Evolutionary conservation across 2,329 filamentous ascomycete genomes (phyloP).

Genomic region (Botrytis squamosa): DNA sequence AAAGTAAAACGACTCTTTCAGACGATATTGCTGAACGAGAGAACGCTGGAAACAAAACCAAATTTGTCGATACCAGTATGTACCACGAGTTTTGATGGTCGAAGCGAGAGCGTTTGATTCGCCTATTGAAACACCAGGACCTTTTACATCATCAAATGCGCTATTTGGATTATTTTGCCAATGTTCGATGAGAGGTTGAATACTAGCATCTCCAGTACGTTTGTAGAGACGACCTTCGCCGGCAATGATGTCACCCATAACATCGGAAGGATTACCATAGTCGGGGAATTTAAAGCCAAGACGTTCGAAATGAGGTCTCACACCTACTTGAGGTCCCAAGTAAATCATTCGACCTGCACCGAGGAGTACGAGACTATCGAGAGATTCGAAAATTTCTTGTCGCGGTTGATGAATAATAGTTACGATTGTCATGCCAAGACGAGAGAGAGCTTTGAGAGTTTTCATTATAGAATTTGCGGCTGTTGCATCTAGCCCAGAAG

Average conservation of each 20-base stretch:
- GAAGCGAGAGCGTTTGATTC: conserved; percentile 45
- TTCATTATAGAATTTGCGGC: conserved; percentile 62
- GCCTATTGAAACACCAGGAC: conserved; percentile 35
- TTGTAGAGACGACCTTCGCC: conserved; percentile 56
- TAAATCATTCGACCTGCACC: conserved; percentile 57
- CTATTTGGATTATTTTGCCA: conserved; percentile 41
- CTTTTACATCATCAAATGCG: not conserved
- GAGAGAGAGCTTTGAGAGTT: conserved; percentile 60
- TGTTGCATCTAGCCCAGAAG: conserved; percentile 61
- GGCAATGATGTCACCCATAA: conserved; percentile 61
- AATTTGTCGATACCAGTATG: conserved; percentile 49
- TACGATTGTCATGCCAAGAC: conserved; percentile 53
- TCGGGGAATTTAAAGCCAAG: conserved; percentile 52
- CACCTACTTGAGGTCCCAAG: conserved; percentile 47
- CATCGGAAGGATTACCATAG: conserved; percentile 54
- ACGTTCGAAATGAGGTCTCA: conserved; percentile 51
- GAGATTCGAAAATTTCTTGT: conserved; percentile 53
- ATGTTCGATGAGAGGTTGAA: conserved; percentile 49
- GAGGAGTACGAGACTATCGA: conserved; percentile 64
- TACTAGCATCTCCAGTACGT: conserved; percentile 46
- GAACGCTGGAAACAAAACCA: conserved; percentile 54
- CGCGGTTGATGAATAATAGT: conserved; percentile 57
- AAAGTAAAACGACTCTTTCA: conserved; percentile 50
- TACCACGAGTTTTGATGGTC: conserved; percentile 51
- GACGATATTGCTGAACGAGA: conserved; percentile 57